These are phyloP conservation scores for Trichoderma sp. DNA, from an alignment of 2,329 filamentous ascomycete genomes.

Conservation along the genomic window DNA sequence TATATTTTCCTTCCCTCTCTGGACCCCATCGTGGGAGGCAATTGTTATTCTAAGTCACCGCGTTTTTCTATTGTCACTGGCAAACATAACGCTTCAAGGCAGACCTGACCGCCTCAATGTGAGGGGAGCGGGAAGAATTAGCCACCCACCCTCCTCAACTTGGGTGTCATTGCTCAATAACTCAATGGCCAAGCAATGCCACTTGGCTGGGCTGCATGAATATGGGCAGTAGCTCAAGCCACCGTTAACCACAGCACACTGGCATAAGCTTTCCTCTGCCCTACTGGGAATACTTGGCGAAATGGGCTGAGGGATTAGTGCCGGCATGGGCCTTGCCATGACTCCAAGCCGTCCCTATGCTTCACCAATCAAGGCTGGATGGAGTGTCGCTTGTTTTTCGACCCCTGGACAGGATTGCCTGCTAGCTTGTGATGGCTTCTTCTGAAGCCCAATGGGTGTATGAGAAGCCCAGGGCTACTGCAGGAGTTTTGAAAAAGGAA, in stretches of 20 bases:
- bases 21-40: not conserved
- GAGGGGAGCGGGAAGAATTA: not conserved
- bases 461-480: not conserved
- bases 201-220: not conserved
- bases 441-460: not conserved
- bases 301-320: constrained; percentile 18
- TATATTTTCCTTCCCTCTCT: not conserved
- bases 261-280: not conserved
- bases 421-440: constrained; percentile 17
- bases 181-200: not conserved
- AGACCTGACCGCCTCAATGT: not conserved
- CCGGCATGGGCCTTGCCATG: not conserved
- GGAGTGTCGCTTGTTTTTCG: not conserved
- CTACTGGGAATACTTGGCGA: not conserved
- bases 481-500: not conserved
- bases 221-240: not conserved
- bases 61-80: not conserved
- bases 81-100: not conserved
- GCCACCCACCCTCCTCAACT: not conserved
- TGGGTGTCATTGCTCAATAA: not conserved
- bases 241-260: not conserved
- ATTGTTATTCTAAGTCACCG: not conserved
- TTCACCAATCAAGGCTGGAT: constrained; percentile 5
- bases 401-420: constrained; percentile 1
- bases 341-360: not conserved